Conservation (phyloP, 306 rosid genomes). For the Alnus glutinosa region DNA sequence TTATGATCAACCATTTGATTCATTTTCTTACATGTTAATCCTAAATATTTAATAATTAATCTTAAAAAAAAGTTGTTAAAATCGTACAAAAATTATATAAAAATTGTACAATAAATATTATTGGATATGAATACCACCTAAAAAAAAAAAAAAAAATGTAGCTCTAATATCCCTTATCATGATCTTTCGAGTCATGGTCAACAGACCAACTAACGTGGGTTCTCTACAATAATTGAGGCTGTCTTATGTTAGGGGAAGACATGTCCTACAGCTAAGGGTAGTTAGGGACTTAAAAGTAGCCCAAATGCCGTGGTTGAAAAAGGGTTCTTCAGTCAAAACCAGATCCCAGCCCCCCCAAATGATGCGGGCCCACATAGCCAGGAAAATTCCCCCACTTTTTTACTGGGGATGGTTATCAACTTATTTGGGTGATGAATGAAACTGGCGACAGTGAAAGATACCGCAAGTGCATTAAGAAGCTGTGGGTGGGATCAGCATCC, state of each 20-base stretch:
- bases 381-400: not conserved
- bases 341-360: too few relatives aligned
- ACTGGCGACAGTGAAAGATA: not conserved
- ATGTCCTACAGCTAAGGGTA: not conserved
- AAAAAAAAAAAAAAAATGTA: not conserved
- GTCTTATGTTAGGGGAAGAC: not conserved
- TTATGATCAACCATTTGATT: too few relatives aligned
- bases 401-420: not conserved
- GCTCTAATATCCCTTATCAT: too few relatives aligned
- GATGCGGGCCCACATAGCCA: conserved; percentile 42
- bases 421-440: not conserved
- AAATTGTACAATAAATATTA: too few relatives aligned
- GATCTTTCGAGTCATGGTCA: not conserved
- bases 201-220: conserved; percentile 31
- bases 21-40: too few relatives aligned
- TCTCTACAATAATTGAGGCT: conserved; percentile 28
- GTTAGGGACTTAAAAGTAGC: not conserved
- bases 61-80: too few relatives aligned
- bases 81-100: too few relatives aligned
- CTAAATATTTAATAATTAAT: too few relatives aligned
- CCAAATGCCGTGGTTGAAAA: not conserved
- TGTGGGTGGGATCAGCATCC: conserved; percentile 46
- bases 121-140: too few relatives aligned
- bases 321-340: not conserved
- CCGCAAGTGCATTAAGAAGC: conserved; percentile 8